Evolutionary conservation across 169 alveolate species (phyloP).

Genomic region (Theileria parva): DNA sequence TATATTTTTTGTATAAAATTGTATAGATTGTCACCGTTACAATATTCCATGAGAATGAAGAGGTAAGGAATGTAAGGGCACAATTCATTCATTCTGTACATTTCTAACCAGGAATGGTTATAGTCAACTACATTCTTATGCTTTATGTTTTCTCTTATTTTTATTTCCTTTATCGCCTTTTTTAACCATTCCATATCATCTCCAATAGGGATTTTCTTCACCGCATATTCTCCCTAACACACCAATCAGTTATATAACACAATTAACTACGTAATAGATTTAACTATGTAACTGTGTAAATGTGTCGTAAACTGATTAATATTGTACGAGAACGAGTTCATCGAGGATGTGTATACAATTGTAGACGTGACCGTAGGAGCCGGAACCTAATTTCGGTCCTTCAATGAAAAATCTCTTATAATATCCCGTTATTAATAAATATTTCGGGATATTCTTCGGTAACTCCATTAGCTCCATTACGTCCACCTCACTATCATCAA

Average conservation of each 20-base stretch:
- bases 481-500: not conserved
- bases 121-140: slow-evolving; percentile 79
- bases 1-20: slow-evolving; percentile 24
- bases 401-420: slow-evolving; percentile 76
- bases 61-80: slow-evolving; percentile 84
- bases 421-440: slow-evolving; percentile 79
- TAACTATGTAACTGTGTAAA: too few relatives aligned
- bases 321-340: slow-evolving; percentile 66
- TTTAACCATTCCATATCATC: slow-evolving; percentile 77
- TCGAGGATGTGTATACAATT: slow-evolving; percentile 77
- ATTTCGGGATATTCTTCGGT: slow-evolving; percentile 70
- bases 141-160: slow-evolving; percentile 75
- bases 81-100: slow-evolving; percentile 76
- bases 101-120: slow-evolving; percentile 81
- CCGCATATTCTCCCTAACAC: slow-evolving; percentile 78
- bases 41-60: slow-evolving; percentile 82
- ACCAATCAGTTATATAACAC: too few relatives aligned
- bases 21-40: slow-evolving; percentile 79
- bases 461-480: not conserved
- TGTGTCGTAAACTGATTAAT: not conserved
- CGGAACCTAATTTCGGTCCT: slow-evolving; percentile 75
- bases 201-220: slow-evolving; percentile 82
- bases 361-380: slow-evolving; percentile 80
- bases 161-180: slow-evolving; percentile 75
- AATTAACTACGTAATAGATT: too few relatives aligned